Percentiles rank a stretch among this genome's conserved stretches.
phyloP scores from a whole-genome alignment of 148 eudicot species.

The Vaccinium vitisidaea region DNA sequence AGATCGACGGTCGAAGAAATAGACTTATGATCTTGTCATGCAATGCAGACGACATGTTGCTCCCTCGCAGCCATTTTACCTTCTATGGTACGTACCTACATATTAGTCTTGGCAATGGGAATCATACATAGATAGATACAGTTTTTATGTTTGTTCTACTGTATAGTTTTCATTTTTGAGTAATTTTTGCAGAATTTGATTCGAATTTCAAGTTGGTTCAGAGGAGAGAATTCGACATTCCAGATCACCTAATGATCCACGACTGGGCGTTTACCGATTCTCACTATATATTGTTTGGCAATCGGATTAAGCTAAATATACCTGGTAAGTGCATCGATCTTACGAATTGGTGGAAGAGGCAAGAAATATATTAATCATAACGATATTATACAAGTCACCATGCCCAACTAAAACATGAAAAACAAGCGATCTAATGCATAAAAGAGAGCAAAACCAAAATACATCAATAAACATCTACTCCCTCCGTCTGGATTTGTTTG shows the following conservation, averaged over 20 bases:
- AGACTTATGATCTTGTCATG: constrained; percentile 76
- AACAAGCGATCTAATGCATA: too few species aligned
- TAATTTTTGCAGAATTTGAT: constrained; percentile 60
- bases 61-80: constrained; percentile 75
- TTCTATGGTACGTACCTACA: constrained; percentile 56
- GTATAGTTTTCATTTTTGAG: background rate
- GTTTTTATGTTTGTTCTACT: background rate
- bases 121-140: too few species aligned
- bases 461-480: too few species aligned
- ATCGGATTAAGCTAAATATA: constrained; percentile 67
- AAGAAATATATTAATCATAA: too few species aligned
- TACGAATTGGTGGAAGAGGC: too few species aligned
- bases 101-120: background rate
- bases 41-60: constrained; percentile 92
- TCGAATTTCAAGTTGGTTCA: constrained; percentile 57
- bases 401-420: too few species aligned
- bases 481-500: too few species aligned
- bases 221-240: constrained; percentile 51
- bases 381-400: too few species aligned
- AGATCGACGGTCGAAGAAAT: constrained; percentile 58
- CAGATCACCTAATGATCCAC: constrained; percentile 84
- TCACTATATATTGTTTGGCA: constrained; percentile 79
- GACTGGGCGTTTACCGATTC: constrained; percentile 92
- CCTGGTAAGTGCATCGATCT: constrained; percentile 45
- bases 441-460: too few species aligned